Percentiles rank a stretch among this genome's conserved stretches.
phyloP scores from a whole-genome alignment of 164 flowering plant species.

The Warburgia ugandensis region DNA sequence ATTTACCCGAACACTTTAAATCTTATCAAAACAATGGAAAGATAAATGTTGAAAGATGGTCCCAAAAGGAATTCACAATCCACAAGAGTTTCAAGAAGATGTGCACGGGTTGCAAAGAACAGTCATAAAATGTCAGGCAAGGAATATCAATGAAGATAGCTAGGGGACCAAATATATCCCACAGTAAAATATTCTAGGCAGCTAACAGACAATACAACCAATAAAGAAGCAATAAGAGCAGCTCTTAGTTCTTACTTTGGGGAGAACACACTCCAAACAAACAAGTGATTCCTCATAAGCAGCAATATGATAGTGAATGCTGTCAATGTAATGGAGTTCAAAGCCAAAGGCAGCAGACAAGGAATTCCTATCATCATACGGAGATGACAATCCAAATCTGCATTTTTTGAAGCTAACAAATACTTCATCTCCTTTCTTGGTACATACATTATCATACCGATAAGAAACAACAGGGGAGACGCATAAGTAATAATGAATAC shows the following conservation, averaged over 20 bases:
- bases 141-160: no score
- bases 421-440: slow-evolving; percentile 27
- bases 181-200: neutral
- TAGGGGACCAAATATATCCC: no score
- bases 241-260: slow-evolving; percentile 87
- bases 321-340: slow-evolving; percentile 65
- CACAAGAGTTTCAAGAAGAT: no score
- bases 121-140: no score
- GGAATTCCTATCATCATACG: slow-evolving; percentile 51
- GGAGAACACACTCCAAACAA: slow-evolving; percentile 96
- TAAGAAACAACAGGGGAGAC: slow-evolving; percentile 62
- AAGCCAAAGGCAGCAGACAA: slow-evolving; percentile 65
- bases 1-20: no score
- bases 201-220: neutral
- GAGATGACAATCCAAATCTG: slow-evolving; percentile 35
- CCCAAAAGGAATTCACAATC: no score
- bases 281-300: slow-evolving; percentile 89
- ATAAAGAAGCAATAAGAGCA: neutral
- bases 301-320: slow-evolving; percentile 74
- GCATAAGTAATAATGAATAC: slow-evolving; percentile 89
- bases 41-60: no score
- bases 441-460: slow-evolving; percentile 52
- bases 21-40: no score
- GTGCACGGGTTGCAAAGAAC: no score
- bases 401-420: slow-evolving; percentile 10